Evolutionary conservation across 345 rosid species (phyloP).

Genomic region (Eucalyptus erythrocorys): DNA sequence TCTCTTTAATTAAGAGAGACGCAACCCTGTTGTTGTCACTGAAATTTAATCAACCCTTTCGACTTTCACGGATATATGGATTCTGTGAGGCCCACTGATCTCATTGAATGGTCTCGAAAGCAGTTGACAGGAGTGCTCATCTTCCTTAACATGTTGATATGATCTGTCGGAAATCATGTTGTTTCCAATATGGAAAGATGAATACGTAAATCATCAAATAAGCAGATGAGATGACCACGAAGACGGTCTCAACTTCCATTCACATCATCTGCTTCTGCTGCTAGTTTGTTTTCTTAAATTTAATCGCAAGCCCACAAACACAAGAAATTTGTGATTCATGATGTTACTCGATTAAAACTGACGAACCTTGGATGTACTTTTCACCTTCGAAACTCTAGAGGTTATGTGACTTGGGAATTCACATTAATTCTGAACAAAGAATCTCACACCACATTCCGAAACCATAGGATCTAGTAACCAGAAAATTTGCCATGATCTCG

Average conservation of each 20-base stretch:
- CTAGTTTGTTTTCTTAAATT: not conserved
- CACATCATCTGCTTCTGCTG: not conserved
- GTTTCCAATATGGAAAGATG: not conserved
- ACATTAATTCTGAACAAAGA: not conserved
- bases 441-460: not conserved
- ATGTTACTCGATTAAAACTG: not conserved
- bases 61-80: not conserved
- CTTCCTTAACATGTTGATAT: not conserved
- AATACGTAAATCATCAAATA: not conserved
- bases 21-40: not conserved
- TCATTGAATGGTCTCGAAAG: not conserved
- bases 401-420: not conserved
- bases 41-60: not conserved
- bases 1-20: not conserved
- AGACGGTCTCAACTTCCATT: not conserved
- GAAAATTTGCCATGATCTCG: not conserved
- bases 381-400: not conserved
- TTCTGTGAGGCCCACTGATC: not conserved
- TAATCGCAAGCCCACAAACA: not conserved
- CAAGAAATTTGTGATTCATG: not conserved
- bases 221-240: not conserved
- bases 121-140: not conserved
- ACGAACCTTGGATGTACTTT: not conserved
- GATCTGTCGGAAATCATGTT: not conserved
- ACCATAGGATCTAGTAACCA: not conserved